Conservation (phyloP, 306 rosid genomes). For the Quercus suber region DNA sequence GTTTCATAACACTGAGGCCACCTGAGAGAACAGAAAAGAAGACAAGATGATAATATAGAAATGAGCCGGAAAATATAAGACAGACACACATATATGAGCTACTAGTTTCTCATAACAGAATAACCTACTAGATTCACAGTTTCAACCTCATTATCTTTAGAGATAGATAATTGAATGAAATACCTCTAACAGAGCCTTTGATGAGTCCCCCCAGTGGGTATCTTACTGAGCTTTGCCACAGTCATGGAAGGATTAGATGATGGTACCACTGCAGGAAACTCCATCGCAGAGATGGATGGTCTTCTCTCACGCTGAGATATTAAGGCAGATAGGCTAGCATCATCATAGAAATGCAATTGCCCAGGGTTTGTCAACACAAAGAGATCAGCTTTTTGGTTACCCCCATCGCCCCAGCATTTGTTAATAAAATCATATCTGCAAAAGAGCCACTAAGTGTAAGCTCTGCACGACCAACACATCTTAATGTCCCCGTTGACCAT, state of each 20-base stretch:
- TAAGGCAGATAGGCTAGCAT: conserved; percentile 51
- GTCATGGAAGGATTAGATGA: conserved; percentile 68
- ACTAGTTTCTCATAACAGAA: neutral
- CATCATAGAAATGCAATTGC: conserved; percentile 71
- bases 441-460: conserved; percentile 89
- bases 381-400: conserved; percentile 52
- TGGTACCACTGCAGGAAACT: conserved; percentile 71
- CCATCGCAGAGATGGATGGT: conserved; percentile 50
- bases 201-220: conserved; percentile 45
- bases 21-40: conserved; percentile 39
- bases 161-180: conserved; percentile 4
- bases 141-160: neutral
- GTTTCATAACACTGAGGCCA: conserved; percentile 49
- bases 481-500: conserved; percentile 81
- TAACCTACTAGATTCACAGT: neutral
- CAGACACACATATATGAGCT: neutral
- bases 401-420: conserved; percentile 45
- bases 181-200: conserved; percentile 63
- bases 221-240: conserved; percentile 59
- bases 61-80: conserved; percentile 2
- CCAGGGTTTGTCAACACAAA: conserved; percentile 91
- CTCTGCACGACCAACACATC: conserved; percentile 72
- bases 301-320: conserved; percentile 50
- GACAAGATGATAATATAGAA: neutral
- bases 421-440: conserved; percentile 80